Conservation (phyloP, 148 eudicot species). For the Bassia scoparia region DNA sequence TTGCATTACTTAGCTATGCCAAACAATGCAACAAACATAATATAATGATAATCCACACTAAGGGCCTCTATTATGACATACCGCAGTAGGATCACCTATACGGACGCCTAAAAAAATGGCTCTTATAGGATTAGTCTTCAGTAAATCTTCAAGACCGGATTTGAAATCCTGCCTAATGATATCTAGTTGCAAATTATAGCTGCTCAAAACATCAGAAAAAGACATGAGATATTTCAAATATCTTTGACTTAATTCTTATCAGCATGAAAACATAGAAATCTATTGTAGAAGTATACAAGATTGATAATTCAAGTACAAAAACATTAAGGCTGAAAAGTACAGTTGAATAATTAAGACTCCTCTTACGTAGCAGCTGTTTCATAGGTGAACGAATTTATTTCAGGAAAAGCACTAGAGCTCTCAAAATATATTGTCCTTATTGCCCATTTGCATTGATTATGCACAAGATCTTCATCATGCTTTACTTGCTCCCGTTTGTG, state of each 20-base stretch:
- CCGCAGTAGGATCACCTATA: constrained; percentile 97
- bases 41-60: neutral
- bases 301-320: neutral
- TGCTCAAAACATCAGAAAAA: constrained; percentile 31
- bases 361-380: constrained; percentile 72
- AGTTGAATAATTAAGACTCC: constrained; percentile 2
- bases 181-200: constrained; percentile 74
- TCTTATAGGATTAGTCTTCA: constrained; percentile 72
- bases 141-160: constrained; percentile 79
- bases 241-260: neutral
- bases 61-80: constrained; percentile 24
- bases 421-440: constrained; percentile 93
- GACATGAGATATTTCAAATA: neutral
- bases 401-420: constrained; percentile 71
- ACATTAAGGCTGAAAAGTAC: neutral
- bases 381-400: constrained; percentile 91
- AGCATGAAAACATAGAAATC: neutral
- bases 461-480: constrained; percentile 34
- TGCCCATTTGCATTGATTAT: constrained; percentile 47
- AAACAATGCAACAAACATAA: neutral
- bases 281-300: neutral
- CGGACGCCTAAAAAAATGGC: constrained; percentile 96
- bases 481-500: constrained; percentile 41
- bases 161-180: constrained; percentile 90
- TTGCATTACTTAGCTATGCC: neutral